A percentile compares a stretch with the other conserved stretches of the same genome.
Conservation (phyloP, 2,329 filamentous ascomycete species). For the Xylaria arbuscula region DNA sequence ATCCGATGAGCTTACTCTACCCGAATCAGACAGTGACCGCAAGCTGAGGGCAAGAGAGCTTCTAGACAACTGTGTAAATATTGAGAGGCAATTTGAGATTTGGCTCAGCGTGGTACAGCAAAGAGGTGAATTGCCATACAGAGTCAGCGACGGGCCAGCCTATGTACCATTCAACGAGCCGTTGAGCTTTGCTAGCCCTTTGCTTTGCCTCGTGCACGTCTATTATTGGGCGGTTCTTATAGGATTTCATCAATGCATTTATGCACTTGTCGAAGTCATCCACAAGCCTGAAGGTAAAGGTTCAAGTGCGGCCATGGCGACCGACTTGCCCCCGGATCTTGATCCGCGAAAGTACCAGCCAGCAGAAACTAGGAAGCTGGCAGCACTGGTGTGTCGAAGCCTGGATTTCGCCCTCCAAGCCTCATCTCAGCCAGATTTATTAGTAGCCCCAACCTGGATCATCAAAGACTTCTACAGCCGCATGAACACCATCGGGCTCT, state of each 20-base stretch:
- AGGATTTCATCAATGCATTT: conserved; percentile 61
- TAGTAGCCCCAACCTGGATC: conserved; percentile 46
- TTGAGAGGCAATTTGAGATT: conserved; percentile 60
- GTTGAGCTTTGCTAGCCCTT: conserved; percentile 58
- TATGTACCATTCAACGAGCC: conserved; percentile 58
- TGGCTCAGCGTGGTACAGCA: conserved; percentile 56
- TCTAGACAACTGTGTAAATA: conserved; percentile 58
- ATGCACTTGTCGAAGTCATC: conserved; percentile 57
- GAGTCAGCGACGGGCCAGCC: conserved; percentile 48
- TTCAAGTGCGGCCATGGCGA: conserved; percentile 54
- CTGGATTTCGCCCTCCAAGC: conserved; percentile 60
- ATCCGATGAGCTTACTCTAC: conserved; percentile 56
- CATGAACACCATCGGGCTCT: conserved; percentile 40
- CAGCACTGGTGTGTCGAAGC: conserved; percentile 62
- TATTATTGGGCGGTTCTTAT: conserved; percentile 67
- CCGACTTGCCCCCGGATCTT: conserved; percentile 54
- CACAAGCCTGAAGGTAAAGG: conserved; percentile 57
- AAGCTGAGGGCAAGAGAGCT: conserved; percentile 61
- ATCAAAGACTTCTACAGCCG: conserved; percentile 45
- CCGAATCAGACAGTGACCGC: conserved; percentile 56
- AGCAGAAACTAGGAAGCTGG: conserved; percentile 57
- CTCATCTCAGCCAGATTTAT: conserved; percentile 51
- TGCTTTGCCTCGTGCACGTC: conserved; percentile 60
- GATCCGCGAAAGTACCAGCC: conserved; percentile 56
- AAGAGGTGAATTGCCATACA: conserved; percentile 51